phyloP scores from a whole-genome alignment of 2,329 filamentous ascomycete genomes.

The Pseudocercospora cruenta region DNA sequence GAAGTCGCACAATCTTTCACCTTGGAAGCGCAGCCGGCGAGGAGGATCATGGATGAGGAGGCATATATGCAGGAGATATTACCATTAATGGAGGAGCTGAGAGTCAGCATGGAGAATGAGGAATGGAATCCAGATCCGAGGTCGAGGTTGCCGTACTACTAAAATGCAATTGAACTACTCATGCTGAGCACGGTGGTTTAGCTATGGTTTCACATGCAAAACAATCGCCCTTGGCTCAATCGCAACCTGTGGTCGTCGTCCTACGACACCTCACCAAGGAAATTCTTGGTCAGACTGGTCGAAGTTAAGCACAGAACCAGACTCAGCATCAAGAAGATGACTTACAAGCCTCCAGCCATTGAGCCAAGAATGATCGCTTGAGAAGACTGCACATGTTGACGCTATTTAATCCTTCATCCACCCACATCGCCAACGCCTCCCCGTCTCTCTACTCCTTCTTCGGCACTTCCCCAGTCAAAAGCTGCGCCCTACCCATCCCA shows the following conservation, averaged over 20 bases:
- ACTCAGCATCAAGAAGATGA: not conserved
- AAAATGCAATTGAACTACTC: not conserved
- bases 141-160: slow-evolving; percentile 27
- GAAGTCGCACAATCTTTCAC: slow-evolving; percentile 34
- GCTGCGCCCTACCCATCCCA: slow-evolving; percentile 38
- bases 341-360: not conserved
- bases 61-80: slow-evolving; percentile 44
- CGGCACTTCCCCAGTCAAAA: slow-evolving; percentile 33
- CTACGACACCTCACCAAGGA: too few species aligned
- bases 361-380: not conserved
- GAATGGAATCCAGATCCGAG: slow-evolving; percentile 45
- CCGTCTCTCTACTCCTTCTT: not conserved
- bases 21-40: slow-evolving; percentile 37
- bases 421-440: too few species aligned
- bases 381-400: not conserved
- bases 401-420: not conserved
- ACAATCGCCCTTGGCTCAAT: not conserved
- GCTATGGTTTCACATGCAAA: not conserved
- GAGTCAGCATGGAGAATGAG: slow-evolving; percentile 41
- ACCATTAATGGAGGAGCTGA: slow-evolving; percentile 43
- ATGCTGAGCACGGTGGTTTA: not conserved
- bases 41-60: slow-evolving; percentile 39
- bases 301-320: not conserved
- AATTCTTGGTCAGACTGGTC: not conserved
- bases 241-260: not conserved